Conservation (phyloP, 2,329 filamentous ascomycete genomes). For the Alternaria ethzedia region DNA sequence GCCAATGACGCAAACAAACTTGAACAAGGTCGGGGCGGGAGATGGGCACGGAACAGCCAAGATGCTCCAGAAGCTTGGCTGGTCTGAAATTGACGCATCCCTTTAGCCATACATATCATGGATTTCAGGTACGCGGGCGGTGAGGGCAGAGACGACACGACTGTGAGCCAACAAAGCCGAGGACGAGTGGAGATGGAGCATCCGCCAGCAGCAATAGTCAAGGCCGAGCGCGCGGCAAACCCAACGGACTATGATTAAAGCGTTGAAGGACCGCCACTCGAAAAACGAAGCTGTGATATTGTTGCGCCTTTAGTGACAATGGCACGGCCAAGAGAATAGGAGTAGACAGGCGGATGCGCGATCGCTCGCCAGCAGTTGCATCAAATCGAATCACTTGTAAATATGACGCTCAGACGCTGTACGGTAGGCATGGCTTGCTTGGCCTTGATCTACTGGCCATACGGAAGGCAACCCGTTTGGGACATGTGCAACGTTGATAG, state of each 20-base stretch:
- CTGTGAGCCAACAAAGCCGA: conserved; percentile 1
- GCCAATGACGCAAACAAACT: conserved; percentile 10
- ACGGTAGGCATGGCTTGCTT: conserved; percentile 15
- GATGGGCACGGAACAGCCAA: conserved; percentile 16
- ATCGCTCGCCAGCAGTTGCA: not conserved
- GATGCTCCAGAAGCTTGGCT: conserved; percentile 13
- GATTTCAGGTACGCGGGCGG: conserved; percentile 15
- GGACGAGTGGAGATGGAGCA: conserved; percentile 2
- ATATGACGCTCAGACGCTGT: conserved; percentile 25
- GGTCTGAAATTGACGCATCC: conserved; percentile 13
- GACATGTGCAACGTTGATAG: conserved; percentile 1
- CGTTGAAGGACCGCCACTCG: conserved; percentile 6
- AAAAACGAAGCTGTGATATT: conserved; percentile 9
- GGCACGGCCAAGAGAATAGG: conserved; percentile 14
- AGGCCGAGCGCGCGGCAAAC: conserved; percentile 20
- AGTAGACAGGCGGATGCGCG: not conserved
- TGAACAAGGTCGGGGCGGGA: conserved; percentile 1
- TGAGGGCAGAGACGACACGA: not conserved
- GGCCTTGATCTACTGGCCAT: conserved; percentile 23
- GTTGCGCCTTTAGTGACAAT: conserved; percentile 3
- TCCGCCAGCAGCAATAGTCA: conserved; percentile 2
- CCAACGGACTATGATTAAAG: not conserved
- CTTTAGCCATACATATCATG: conserved; percentile 3
- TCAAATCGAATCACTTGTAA: not conserved
- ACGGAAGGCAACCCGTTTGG: conserved; percentile 13